Conservation (phyloP, 2,329 filamentous ascomycete genomes). For the Penicillium concentricum region DNA sequence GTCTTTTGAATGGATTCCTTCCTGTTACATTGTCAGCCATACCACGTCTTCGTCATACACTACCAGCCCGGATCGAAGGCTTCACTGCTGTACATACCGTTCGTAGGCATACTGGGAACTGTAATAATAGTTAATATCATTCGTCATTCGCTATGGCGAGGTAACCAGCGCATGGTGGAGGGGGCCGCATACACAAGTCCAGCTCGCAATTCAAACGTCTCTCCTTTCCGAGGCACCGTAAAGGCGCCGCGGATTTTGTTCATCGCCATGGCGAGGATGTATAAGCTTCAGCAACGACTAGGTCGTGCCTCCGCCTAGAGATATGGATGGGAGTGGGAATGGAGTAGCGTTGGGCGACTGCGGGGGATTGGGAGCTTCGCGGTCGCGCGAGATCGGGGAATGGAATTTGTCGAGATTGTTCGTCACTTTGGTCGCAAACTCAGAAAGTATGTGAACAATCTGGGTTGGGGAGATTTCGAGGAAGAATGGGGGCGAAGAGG, state of each 20-base stretch:
- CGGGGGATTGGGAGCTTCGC: slow-evolving; percentile 35
- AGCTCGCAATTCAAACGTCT: slow-evolving; percentile 95
- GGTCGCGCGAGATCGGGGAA: slow-evolving; percentile 25
- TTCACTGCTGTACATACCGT: slow-evolving; percentile 51
- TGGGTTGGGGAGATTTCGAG: slow-evolving; percentile 8
- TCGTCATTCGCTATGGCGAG: slow-evolving; percentile 6
- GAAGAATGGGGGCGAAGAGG: slow-evolving; percentile 9
- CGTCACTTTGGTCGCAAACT: slow-evolving; percentile 8
- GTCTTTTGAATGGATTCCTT: slow-evolving; percentile 99
- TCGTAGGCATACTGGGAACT: slow-evolving; percentile 99
- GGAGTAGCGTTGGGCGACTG: slow-evolving; percentile 27
- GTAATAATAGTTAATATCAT: slow-evolving; percentile 36
- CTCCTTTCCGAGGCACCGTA: slow-evolving; percentile 88
- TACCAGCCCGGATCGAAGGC: not conserved
- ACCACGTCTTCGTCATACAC: slow-evolving; percentile 7
- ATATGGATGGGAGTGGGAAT: slow-evolving; percentile 15
- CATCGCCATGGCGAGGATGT: slow-evolving; percentile 69
- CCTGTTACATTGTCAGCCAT: slow-evolving; percentile 46
- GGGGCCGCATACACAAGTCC: slow-evolving; percentile 66
- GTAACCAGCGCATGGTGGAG: slow-evolving; percentile 13
- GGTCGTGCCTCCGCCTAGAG: slow-evolving; percentile 35
- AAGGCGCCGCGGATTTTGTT: slow-evolving; percentile 95
- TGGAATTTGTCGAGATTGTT: slow-evolving; percentile 13
- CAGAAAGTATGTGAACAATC: slow-evolving; percentile 6
- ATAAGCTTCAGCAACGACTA: slow-evolving; percentile 37